These are phyloP conservation scores for Kodamaea sp. DNA, from an alignment of 1,139 yeast genomes.

Conservation along the genomic window DNA sequence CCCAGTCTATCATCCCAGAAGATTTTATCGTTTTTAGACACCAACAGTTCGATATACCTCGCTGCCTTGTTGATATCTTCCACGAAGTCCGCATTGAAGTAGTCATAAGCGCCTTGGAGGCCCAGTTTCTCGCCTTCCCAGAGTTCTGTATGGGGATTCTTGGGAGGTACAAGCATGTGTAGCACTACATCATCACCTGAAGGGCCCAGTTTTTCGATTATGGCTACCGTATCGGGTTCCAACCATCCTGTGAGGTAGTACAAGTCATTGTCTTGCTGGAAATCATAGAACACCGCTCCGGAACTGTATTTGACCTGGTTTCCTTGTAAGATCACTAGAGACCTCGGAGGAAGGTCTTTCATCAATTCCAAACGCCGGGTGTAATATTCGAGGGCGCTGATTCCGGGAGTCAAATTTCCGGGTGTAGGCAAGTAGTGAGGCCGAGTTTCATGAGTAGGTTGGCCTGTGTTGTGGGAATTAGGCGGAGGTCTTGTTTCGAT, in stretches of 20 bases:
- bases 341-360: conserved; percentile 56
- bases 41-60: conserved; percentile 44
- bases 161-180: conserved; percentile 87
- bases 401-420: conserved; percentile 89
- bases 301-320: conserved; percentile 74
- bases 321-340: conserved; percentile 77
- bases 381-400: conserved; percentile 78
- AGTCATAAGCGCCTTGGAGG: conserved; percentile 72
- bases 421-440: conserved; percentile 67
- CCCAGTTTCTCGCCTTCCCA: conserved; percentile 98
- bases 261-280: conserved; percentile 89
- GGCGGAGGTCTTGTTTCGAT: conserved; percentile 22
- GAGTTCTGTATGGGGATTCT: conserved; percentile 70
- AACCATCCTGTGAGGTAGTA: conserved; percentile 90
- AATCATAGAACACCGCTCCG: conserved; percentile 87
- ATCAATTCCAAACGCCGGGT: conserved; percentile 65
- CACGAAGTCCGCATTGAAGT: conserved; percentile 85
- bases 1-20: conserved; percentile 47
- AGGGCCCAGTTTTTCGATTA: conserved; percentile 62
- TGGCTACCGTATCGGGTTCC: conserved; percentile 82
- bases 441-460: conserved; percentile 83
- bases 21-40: conserved; percentile 49
- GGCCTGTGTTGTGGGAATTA: conserved; percentile 59
- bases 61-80: conserved; percentile 49
- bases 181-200: conserved; percentile 55